These are phyloP conservation scores for Monosporascus sp. DNA, from an alignment of 2,329 filamentous ascomycete genomes.

Conservation along the genomic window DNA sequence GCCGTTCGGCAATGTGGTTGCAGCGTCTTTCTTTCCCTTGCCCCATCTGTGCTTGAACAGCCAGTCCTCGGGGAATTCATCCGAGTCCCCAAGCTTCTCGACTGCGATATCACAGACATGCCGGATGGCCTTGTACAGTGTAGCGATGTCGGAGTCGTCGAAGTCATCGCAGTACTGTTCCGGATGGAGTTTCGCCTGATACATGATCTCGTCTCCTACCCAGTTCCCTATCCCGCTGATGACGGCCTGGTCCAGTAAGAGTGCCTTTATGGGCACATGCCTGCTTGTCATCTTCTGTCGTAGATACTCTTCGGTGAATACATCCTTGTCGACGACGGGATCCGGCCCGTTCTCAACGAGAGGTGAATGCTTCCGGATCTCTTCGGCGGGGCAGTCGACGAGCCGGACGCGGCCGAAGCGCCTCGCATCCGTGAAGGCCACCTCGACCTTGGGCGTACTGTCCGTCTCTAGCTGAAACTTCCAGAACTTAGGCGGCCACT, in stretches of 20 bases:
- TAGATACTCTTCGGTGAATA: conserved; percentile 74
- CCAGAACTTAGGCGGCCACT: conserved; percentile 86
- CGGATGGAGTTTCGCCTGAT: conserved; percentile 81
- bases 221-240: conserved; percentile 95
- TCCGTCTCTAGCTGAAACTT: conserved; percentile 74
- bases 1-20: conserved; percentile 69
- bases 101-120: conserved; percentile 78
- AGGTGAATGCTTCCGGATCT: conserved; percentile 72
- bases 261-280: conserved; percentile 81
- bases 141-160: conserved; percentile 61
- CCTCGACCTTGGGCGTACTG: conserved; percentile 46
- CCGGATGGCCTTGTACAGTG: conserved; percentile 66
- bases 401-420: conserved; percentile 75
- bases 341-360: conserved; percentile 91
- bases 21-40: conserved; percentile 72
- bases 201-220: conserved; percentile 93
- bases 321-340: conserved; percentile 74
- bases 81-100: conserved; percentile 73
- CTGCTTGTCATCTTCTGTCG: conserved; percentile 65
- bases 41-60: conserved; percentile 85
- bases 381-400: conserved; percentile 70
- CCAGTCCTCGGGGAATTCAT: conserved; percentile 82
- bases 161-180: conserved; percentile 90
- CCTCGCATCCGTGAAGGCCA: conserved; percentile 80
- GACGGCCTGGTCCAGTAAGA: conserved; percentile 80